phyloP scores from a whole-genome alignment of 2,329 filamentous ascomycete genomes.

The Cytospora mali region DNA sequence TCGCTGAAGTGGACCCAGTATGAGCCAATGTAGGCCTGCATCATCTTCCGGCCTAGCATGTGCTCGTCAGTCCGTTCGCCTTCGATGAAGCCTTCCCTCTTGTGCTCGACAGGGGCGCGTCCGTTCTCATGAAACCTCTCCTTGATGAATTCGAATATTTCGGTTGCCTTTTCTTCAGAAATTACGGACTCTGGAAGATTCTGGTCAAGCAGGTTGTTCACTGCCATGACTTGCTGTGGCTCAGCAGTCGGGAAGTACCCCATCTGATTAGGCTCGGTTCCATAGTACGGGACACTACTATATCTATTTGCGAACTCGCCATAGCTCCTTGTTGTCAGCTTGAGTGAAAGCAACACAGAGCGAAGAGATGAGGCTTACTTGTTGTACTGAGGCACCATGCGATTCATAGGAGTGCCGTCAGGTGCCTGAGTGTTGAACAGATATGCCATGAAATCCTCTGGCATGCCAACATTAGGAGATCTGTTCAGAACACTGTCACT shows the following conservation, averaged over 20 bases:
- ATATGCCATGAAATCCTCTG: constrained; percentile 85
- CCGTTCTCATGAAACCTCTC: constrained; percentile 81
- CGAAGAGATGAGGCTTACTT: constrained; percentile 34
- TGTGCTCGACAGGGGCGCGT: constrained; percentile 71
- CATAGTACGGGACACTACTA: constrained; percentile 51
- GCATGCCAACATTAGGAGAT: constrained; percentile 80
- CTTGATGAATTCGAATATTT: constrained; percentile 80
- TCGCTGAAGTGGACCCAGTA: constrained; percentile 96
- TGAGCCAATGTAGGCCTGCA: constrained; percentile 90
- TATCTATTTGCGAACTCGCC: constrained; percentile 54
- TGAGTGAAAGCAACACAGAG: background rate
- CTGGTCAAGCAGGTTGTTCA: constrained; percentile 81
- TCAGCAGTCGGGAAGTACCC: constrained; percentile 60
- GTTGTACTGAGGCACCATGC: constrained; percentile 51
- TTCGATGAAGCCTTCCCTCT: constrained; percentile 76
- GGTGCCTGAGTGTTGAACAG: constrained; percentile 72
- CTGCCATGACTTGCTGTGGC: constrained; percentile 82
- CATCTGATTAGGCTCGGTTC: constrained; percentile 49
- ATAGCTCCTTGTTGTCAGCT: constrained; percentile 48
- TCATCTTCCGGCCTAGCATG: constrained; percentile 85
- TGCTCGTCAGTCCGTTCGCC: constrained; percentile 72
- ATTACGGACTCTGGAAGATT: constrained; percentile 77
- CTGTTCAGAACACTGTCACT: constrained; percentile 77
- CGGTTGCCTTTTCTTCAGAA: constrained; percentile 84
- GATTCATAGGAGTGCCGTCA: constrained; percentile 55